Conservation (phyloP, 495 filamentous ascomycete genomes). For the Xylaria flabelliformis region DNA sequence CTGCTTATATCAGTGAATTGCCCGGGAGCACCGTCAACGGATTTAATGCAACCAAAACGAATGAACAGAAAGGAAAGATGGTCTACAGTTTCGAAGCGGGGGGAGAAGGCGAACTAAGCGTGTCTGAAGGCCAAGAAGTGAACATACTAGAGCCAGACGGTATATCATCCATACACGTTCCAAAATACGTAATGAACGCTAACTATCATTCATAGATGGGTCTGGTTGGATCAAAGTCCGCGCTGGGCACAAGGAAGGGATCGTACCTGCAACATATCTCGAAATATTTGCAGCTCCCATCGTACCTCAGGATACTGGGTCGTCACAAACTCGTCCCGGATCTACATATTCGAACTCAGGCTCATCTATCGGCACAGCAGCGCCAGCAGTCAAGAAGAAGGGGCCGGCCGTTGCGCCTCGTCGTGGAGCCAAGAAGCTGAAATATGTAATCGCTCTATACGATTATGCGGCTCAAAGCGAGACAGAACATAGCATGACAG, state of each 20-base stretch:
- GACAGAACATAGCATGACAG: slow-evolving; percentile 84
- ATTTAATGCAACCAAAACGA: slow-evolving; percentile 35
- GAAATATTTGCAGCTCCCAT: slow-evolving; percentile 56
- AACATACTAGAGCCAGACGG: slow-evolving; percentile 86
- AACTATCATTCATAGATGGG: slow-evolving; percentile 65
- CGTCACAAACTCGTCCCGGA: slow-evolving; percentile 56
- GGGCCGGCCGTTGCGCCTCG: slow-evolving; percentile 92
- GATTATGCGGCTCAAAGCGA: slow-evolving; percentile 88
- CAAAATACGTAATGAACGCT: slow-evolving; percentile 21
- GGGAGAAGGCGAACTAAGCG: slow-evolving; percentile 79
- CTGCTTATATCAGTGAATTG: slow-evolving; percentile 74
- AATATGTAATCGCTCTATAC: slow-evolving; percentile 92
- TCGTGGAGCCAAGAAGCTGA: slow-evolving; percentile 92
- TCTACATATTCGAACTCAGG: slow-evolving; percentile 85
- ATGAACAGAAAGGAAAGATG: slow-evolving; percentile 82
- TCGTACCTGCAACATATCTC: slow-evolving; percentile 83
- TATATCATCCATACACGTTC: slow-evolving; percentile 51
- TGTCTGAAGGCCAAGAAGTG: slow-evolving; percentile 78
- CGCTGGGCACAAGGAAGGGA: slow-evolving; percentile 70
- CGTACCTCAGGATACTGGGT: slow-evolving; percentile 58
- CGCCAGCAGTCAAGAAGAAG: slow-evolving; percentile 72
- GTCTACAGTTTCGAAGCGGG: slow-evolving; percentile 82
- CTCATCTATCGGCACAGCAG: slow-evolving; percentile 65
- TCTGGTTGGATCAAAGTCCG: slow-evolving; percentile 89
- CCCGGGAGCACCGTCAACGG: slow-evolving; percentile 55